Conservation (phyloP, 2,329 filamentous ascomycete genomes). For the Arthrinium phaeospermum region DNA sequence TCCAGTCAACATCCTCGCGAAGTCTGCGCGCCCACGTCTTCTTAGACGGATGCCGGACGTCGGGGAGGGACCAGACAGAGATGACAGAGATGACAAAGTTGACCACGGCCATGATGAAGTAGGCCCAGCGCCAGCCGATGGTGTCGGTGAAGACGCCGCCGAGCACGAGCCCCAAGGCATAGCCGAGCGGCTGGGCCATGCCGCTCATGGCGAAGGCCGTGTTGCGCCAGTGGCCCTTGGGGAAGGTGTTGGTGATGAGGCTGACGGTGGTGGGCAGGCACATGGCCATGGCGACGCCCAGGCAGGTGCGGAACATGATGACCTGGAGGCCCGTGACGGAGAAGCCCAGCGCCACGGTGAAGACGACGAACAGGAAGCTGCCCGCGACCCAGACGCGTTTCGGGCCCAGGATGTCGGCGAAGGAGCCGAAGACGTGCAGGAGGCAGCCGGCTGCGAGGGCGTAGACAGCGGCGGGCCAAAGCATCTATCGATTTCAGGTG, state of each 20-base stretch:
- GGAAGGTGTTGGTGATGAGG: conserved; percentile 45
- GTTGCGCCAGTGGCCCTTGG: conserved; percentile 44
- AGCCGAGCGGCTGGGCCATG: conserved; percentile 52
- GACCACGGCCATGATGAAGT: conserved; percentile 46
- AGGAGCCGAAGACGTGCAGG: conserved; percentile 44
- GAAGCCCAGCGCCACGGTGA: conserved; percentile 43
- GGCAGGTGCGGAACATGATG: conserved; percentile 43
- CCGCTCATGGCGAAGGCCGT: conserved; percentile 51
- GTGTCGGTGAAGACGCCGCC: conserved; percentile 55
- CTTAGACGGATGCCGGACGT: conserved; percentile 29
- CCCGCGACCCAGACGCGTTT: conserved; percentile 42
- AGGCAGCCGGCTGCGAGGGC: conserved; percentile 31
- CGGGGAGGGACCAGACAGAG: conserved; percentile 45
- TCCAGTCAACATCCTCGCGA: conserved; percentile 57
- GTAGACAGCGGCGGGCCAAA: conserved; percentile 33
- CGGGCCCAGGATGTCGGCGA: conserved; percentile 44
- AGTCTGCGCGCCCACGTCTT: conserved; percentile 35
- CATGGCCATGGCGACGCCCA: conserved; percentile 44
- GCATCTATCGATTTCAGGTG: neutral
- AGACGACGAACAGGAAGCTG: conserved; percentile 38
- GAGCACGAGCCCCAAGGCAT: conserved; percentile 54
- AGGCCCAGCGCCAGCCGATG: conserved; percentile 54
- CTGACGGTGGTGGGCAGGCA: conserved; percentile 45
- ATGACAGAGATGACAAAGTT: conserved; percentile 43
- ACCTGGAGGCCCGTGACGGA: conserved; percentile 42